Evolutionary conservation across 2,329 filamentous ascomycete genomes (phyloP).

Genomic region (Aspergillus tamarii): DNA sequence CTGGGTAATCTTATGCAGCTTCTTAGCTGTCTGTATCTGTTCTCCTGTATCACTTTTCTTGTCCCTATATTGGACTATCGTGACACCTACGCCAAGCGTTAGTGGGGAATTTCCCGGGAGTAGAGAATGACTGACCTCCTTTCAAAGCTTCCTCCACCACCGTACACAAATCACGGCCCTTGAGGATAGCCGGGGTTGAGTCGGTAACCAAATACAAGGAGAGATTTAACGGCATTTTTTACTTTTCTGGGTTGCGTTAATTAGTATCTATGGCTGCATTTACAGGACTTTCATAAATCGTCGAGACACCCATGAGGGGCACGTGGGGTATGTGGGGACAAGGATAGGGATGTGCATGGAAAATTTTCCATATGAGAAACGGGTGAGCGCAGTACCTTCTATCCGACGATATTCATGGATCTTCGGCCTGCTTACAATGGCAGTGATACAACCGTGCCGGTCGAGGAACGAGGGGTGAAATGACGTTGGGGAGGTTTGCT

Average conservation of each 20-base stretch:
- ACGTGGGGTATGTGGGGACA: constrained; percentile 5
- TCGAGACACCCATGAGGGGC: not conserved
- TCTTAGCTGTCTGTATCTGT: constrained; percentile 70
- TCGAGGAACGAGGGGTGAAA: not conserved
- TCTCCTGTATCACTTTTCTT: constrained; percentile 76
- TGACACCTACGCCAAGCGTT: constrained; percentile 58
- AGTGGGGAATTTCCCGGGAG: constrained; percentile 7
- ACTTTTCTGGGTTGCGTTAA: constrained; percentile 11
- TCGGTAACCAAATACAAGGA: constrained; percentile 90
- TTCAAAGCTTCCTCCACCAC: constrained; percentile 76
- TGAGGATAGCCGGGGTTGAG: constrained; percentile 83
- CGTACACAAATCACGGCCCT: constrained; percentile 66
- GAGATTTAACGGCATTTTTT: constrained; percentile 66
- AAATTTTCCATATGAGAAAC: not conserved
- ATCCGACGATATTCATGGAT: not conserved
- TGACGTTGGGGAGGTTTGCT: constrained; percentile 3
- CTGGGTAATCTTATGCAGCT: constrained; percentile 71
- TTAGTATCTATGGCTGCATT: not conserved
- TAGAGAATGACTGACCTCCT: constrained; percentile 59
- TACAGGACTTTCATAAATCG: not conserved
- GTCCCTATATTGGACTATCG: constrained; percentile 87
- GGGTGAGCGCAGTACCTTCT: not conserved
- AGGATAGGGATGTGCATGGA: not conserved
- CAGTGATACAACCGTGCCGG: not conserved
- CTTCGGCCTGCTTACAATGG: not conserved